Evolutionary conservation across 192 early-diverging fungal species (phyloP).

Genomic region (Lobosporangium transversale): DNA sequence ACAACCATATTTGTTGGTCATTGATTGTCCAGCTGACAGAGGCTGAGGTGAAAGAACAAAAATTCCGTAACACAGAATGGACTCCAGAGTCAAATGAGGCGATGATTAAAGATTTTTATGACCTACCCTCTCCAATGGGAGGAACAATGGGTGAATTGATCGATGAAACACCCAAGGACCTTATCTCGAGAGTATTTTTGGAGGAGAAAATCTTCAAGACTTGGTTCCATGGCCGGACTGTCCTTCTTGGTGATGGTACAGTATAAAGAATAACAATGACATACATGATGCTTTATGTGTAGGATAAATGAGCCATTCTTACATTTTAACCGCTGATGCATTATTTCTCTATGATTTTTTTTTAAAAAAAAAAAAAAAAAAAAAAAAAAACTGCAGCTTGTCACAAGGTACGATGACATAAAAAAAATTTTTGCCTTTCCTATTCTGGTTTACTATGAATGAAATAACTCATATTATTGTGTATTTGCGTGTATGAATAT

Average conservation of each 20-base stretch:
- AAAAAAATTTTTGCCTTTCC: too few relatives aligned
- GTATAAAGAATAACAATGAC: too few relatives aligned
- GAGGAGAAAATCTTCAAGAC: constrained; percentile 11
- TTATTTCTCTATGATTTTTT: too few relatives aligned
- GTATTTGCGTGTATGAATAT: too few relatives aligned
- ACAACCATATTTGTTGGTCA: background rate
- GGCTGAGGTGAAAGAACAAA: background rate
- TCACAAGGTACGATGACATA: too few relatives aligned
- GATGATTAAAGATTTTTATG: background rate
- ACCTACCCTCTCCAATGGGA: background rate
- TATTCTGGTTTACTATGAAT: too few relatives aligned
- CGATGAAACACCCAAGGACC: constrained; percentile 1
- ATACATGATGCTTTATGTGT: background rate
- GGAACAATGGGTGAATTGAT: constrained; percentile 8
- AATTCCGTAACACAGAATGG: constrained; percentile 9
- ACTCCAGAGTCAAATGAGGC: background rate
- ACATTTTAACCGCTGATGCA: background rate
- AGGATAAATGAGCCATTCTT: background rate
- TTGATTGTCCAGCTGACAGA: background rate
- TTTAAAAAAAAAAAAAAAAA: too few relatives aligned
- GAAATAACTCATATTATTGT: too few relatives aligned
- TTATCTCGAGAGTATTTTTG: constrained; percentile 2
- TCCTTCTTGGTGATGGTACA: constrained; percentile 12
- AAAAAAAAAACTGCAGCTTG: too few relatives aligned
- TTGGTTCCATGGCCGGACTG: too few relatives aligned